Conservation (phyloP, 2,329 filamentous ascomycete genomes). For the Scedosporium minutisporum region DNA sequence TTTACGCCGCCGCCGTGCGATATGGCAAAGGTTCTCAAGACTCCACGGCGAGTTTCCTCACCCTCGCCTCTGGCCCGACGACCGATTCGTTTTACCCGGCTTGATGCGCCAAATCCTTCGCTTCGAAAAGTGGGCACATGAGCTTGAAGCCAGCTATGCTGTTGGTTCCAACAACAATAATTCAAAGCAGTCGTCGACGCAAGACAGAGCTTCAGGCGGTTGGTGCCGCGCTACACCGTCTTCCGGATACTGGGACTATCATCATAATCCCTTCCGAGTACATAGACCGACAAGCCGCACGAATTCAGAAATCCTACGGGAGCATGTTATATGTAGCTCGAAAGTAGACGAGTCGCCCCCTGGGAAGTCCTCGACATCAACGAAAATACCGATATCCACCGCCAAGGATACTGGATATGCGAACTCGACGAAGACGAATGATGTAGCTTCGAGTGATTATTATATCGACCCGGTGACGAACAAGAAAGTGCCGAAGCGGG, state of each 20-base stretch:
- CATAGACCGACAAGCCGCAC: not conserved
- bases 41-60: not conserved
- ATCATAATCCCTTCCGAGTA: not conserved
- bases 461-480: conserved; percentile 52
- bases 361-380: too few relatives aligned
- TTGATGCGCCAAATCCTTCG: not conserved
- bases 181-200: not conserved
- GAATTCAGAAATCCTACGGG: not conserved
- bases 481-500: conserved; percentile 30
- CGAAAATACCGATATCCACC: not conserved
- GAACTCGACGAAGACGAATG: not conserved
- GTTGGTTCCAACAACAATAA: not conserved
- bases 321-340: not conserved
- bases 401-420: not conserved
- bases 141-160: not conserved
- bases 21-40: not conserved
- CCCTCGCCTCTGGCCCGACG: not conserved
- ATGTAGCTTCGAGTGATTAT: conserved; percentile 20
- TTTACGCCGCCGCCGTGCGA: not conserved
- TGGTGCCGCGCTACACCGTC: not conserved
- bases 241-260: not conserved
- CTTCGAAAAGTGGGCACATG: conserved; percentile 1
- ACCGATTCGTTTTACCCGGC: not conserved
- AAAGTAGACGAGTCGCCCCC: not conserved
- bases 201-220: not conserved